A percentile compares a stretch with the other conserved stretches of the same genome.
phyloP scores from a whole-genome alignment of 306 rosid species.

The Prunus salicina region DNA sequence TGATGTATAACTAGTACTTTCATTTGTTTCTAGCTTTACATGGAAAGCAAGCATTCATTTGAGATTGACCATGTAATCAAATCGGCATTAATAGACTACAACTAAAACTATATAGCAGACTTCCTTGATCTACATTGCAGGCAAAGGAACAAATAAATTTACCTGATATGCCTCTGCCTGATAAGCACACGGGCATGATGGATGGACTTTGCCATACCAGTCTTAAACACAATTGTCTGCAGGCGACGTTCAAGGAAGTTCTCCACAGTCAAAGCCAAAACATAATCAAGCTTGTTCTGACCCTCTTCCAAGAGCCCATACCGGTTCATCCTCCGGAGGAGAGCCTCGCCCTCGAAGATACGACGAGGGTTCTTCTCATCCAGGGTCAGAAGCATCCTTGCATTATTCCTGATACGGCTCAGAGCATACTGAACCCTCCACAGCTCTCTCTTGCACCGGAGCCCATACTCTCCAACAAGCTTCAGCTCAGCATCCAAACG shows the following conservation, averaged over 20 bases:
- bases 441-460: constrained; percentile 24
- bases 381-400: constrained; percentile 12
- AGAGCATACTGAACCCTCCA: constrained; percentile 16
- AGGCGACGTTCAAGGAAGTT: constrained; percentile 19
- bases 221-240: constrained; percentile 13
- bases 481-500: constrained; percentile 38
- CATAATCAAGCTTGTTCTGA: constrained; percentile 21
- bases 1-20: neutral
- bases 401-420: constrained; percentile 22
- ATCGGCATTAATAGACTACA: neutral
- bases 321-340: constrained; percentile 18
- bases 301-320: constrained; percentile 16
- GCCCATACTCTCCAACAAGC: constrained; percentile 25
- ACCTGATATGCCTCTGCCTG: constrained; percentile 19
- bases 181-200: constrained; percentile 24
- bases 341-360: constrained; percentile 9
- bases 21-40: neutral
- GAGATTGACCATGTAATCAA: neutral
- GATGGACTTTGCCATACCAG: constrained; percentile 12
- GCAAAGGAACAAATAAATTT: neutral
- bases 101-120: constrained; percentile 7
- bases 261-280: constrained; percentile 23
- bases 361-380: constrained; percentile 22
- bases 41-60: neutral
- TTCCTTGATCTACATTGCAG: neutral